Percentiles rank a stretch among this genome's conserved stretches.
These are phyloP conservation scores for Liquidambar formosana DNA, from an alignment of 164 flowering plant genomes.

Conservation along the genomic window DNA sequence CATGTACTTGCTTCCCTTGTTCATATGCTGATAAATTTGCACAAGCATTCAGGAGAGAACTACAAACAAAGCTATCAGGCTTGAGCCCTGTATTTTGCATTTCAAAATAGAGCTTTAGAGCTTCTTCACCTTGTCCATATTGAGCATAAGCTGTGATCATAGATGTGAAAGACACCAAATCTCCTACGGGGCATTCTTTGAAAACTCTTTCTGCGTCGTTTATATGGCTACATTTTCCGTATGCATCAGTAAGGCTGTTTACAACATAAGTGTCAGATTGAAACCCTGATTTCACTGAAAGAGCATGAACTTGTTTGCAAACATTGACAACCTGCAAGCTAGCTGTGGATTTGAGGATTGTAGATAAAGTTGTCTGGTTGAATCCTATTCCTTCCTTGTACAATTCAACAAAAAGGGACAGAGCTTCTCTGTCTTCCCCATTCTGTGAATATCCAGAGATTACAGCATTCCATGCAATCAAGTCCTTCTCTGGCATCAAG, in stretches of 20 bases:
- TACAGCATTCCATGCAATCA: conserved; percentile 67
- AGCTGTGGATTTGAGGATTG: conserved; percentile 59
- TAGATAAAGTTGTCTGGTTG: conserved; percentile 58
- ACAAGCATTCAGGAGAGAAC: conserved; percentile 72
- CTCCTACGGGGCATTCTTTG: conserved; percentile 36
- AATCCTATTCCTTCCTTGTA: conserved; percentile 46
- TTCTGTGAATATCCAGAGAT: conserved; percentile 62
- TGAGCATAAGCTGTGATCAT: conserved; percentile 71
- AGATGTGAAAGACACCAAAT: conserved; percentile 72
- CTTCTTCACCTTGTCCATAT: conserved; percentile 71
- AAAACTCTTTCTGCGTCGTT: conserved; percentile 58
- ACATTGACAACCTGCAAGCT: conserved; percentile 34
- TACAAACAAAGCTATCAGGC: conserved; percentile 67
- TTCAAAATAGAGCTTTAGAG: conserved; percentile 59
- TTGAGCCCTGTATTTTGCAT: conserved; percentile 45
- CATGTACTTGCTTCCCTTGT: conserved; percentile 86
- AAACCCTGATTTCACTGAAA: conserved; percentile 58
- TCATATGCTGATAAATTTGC: conserved; percentile 79
- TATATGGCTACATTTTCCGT: conserved; percentile 57
- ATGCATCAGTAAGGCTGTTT: conserved; percentile 70
- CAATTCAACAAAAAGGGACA: conserved; percentile 43
- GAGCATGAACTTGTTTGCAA: conserved; percentile 55
- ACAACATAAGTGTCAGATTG: conserved; percentile 42
- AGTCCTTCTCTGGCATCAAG: conserved; percentile 48
- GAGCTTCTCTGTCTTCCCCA: conserved; percentile 50